phyloP scores from a whole-genome alignment of 2,329 filamentous ascomycete species.

The Periconia sp. region DNA sequence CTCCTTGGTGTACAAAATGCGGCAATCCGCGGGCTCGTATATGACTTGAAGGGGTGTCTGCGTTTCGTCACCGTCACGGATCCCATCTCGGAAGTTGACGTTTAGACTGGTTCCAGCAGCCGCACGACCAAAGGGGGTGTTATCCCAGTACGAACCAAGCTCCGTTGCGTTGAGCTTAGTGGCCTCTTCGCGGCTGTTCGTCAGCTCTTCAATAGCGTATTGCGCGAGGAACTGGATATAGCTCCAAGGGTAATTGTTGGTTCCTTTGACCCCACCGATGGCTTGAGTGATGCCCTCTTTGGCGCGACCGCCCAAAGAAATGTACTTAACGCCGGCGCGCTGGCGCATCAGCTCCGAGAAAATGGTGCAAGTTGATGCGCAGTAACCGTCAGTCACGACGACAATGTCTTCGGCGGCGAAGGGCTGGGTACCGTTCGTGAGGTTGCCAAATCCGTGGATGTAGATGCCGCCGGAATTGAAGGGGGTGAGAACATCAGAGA shows the following conservation, averaged over 20 bases:
- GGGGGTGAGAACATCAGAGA: slow-evolving; percentile 43
- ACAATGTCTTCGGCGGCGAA: slow-evolving; percentile 62
- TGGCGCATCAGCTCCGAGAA: slow-evolving; percentile 59
- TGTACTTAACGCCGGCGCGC: slow-evolving; percentile 56
- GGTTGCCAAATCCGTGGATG: slow-evolving; percentile 37
- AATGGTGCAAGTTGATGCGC: slow-evolving; percentile 62
- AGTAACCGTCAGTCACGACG: slow-evolving; percentile 56
- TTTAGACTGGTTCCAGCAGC: slow-evolving; percentile 28
- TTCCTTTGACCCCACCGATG: slow-evolving; percentile 67
- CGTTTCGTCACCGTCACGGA: slow-evolving; percentile 45
- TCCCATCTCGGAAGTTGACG: slow-evolving; percentile 45
- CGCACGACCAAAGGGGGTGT: slow-evolving; percentile 32
- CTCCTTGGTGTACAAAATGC: slow-evolving; percentile 60
- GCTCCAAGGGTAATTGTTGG: slow-evolving; percentile 38
- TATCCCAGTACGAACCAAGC: slow-evolving; percentile 34
- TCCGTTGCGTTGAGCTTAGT: slow-evolving; percentile 32
- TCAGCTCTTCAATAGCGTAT: slow-evolving; percentile 22
- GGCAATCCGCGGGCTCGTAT: slow-evolving; percentile 63
- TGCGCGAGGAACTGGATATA: slow-evolving; percentile 34
- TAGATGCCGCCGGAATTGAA: slow-evolving; percentile 37
- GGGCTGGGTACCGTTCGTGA: slow-evolving; percentile 52
- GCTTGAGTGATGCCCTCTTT: slow-evolving; percentile 53
- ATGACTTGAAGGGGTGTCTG: slow-evolving; percentile 61
- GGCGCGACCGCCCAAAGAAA: slow-evolving; percentile 63
- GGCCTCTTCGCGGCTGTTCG: slow-evolving; percentile 25